Percentiles rank a stretch among this genome's conserved stretches.
These are phyloP conservation scores for Pythium biforme DNA, from an alignment of 352 stramenopile species.

Conservation along the genomic window DNA sequence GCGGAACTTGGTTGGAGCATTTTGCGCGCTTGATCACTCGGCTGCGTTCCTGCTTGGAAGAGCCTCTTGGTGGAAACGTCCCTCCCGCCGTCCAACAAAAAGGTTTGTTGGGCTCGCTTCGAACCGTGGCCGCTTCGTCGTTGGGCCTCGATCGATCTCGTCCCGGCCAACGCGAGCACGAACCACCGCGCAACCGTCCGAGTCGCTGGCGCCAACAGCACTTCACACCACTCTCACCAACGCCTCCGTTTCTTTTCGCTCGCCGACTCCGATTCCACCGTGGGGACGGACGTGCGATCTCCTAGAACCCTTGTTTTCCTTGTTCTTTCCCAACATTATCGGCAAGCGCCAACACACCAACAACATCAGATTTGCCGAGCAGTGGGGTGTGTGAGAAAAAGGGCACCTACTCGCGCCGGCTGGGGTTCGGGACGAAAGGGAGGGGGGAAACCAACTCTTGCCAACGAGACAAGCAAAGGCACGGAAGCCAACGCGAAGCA, in stretches of 20 bases:
- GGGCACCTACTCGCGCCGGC: slow-evolving; percentile 8
- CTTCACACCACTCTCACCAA: background rate
- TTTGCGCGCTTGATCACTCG: slow-evolving; percentile 5
- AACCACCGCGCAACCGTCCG: background rate
- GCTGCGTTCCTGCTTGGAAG: background rate
- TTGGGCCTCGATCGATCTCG: background rate
- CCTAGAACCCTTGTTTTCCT: slow-evolving; percentile 5
- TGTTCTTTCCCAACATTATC: background rate
- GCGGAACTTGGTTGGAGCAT: slow-evolving; percentile 4
- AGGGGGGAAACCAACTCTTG: background rate
- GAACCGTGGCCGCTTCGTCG: background rate
- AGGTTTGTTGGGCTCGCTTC: slow-evolving; percentile 1
- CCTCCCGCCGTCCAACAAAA: slow-evolving; percentile 7
- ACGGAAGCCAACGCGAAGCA: background rate
- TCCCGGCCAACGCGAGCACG: no score
- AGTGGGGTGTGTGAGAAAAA: slow-evolving; percentile 23
- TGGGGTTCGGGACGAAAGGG: slow-evolving; percentile 5
- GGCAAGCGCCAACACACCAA: slow-evolving; percentile 6
- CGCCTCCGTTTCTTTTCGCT: background rate
- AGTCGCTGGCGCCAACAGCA: background rate
- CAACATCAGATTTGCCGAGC: slow-evolving; percentile 10
- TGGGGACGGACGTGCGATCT: background rate
- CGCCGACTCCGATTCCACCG: background rate
- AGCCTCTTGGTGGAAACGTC: slow-evolving; percentile 25
- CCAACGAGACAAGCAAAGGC: background rate